These are phyloP conservation scores for Gomphus bonarii DNA, from an alignment of 1,284 basidiomycete genomes.

Conservation along the genomic window DNA sequence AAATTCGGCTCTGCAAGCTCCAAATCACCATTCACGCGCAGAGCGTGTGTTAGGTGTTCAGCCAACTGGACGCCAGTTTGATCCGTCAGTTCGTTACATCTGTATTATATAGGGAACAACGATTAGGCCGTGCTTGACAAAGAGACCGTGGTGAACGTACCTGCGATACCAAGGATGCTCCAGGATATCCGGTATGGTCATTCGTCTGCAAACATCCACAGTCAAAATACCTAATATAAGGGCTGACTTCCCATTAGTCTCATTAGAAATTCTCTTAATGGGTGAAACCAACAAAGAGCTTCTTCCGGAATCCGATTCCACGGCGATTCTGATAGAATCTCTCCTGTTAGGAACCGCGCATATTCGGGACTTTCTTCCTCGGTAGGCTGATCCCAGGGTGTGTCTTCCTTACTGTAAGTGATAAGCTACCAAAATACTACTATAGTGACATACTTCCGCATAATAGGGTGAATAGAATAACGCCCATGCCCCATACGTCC, in stretches of 20 bases:
- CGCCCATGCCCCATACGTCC: conserved; percentile 93
- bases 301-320: conserved; percentile 67
- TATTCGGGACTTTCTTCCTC: conserved; percentile 65
- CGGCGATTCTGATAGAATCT: conserved; percentile 69
- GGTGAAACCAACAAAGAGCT: conserved; percentile 42
- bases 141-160: conserved; percentile 26
- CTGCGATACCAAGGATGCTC: conserved; percentile 74
- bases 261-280: not conserved
- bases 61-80: conserved; percentile 47
- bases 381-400: conserved; percentile 97
- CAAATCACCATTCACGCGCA: conserved; percentile 61
- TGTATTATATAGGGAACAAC: conserved; percentile 19
- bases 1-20: conserved; percentile 47
- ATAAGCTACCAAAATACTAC: not conserved
- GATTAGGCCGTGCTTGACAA: not conserved
- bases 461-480: conserved; percentile 91
- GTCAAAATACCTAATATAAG: conserved; percentile 67
- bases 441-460: conserved; percentile 70
- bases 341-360: conserved; percentile 61
- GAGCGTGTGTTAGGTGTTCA: conserved; percentile 54
- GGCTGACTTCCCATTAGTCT: conserved; percentile 30
- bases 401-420: conserved; percentile 44
- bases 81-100: conserved; percentile 61
- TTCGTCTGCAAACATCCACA: conserved; percentile 59
- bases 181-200: conserved; percentile 62